Evolutionary conservation across 176 grass and related monocot species (phyloP), one percentile per base, ranked within the genome.

Genomic region (Tillandsia fasciculata): DNA sequence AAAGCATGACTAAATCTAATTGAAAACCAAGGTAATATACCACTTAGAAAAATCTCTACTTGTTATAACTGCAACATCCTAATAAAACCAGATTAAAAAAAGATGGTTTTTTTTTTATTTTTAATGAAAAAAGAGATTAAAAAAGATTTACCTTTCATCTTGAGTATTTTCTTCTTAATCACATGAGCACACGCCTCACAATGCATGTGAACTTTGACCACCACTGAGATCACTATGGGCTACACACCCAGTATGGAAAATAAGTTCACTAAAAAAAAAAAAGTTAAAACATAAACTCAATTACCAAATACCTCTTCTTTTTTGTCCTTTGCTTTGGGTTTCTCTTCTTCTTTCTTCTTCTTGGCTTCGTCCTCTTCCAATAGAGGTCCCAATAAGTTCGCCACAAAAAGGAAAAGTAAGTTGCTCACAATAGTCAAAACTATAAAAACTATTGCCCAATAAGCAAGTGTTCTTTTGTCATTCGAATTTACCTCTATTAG

Each of bases 131-230:
- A 29, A 3, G 28, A 29, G 28, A 29, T 29, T 33, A 33, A 33
- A 73, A 70, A 81, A n/a, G 10, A 69, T 7, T 23, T 49, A 97
- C 93, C 86, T 92, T 97, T 92, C 89, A 92, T 90, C 76, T 83
- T 92, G 49, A 85, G 82, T 71, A 96, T 92, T 58, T 74, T 90
- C 73, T 90, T 96, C 71, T 69, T 83, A 49, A 92, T 96, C 50
- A 54, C 79, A 51, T 85, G 84, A 23, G 89, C 81, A 52, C 88
- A 96, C 20, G 82, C 89, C 78, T 96, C 83, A 61, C 89, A 85
- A 42, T 96, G 93, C 86, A 92, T 89, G 77, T 89, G 82, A 64
- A 96, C 86, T 83, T 92, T 97, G 49, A 92, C 72, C 71, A 90
- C 81, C 1, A 86, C 89, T 0, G 70, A 26, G 53, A 92, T 81